Percentiles rank a stretch among this genome's conserved stretches.
Conservation (phyloP, 1,139 yeast genomes). For the Hemisphaericaspora subhashii region DNA sequence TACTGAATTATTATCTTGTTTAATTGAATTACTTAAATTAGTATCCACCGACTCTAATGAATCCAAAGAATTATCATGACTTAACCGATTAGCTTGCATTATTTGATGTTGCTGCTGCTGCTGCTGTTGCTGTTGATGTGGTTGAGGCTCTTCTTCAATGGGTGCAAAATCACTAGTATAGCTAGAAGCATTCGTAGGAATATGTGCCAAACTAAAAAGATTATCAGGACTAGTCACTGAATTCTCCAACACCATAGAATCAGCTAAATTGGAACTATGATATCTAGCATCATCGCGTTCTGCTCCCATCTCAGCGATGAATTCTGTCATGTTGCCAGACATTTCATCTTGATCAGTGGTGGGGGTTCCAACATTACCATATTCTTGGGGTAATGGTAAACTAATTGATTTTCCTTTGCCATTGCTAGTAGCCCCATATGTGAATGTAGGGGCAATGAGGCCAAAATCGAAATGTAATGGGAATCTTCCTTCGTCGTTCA, state of each 20-base stretch:
- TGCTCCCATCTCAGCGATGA: conserved; percentile 15
- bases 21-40: conserved; percentile 1
- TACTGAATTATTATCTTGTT: conserved; percentile 4
- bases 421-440: conserved; percentile 1
- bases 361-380: conserved; percentile 1
- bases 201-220: conserved; percentile 7
- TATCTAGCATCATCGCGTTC: conserved; percentile 4
- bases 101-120: conserved; percentile 6
- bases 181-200: conserved; percentile 5
- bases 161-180: conserved; percentile 5
- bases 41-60: conserved; percentile 11
- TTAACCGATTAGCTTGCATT: neutral
- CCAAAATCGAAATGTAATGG: conserved; percentile 37
- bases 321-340: conserved; percentile 9
- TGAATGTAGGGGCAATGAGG: conserved; percentile 15
- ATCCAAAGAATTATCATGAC: conserved; percentile 7
- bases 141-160: conserved; percentile 2
- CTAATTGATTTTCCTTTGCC: conserved; percentile 5
- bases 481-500: conserved; percentile 14
- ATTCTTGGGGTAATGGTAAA: conserved; percentile 1
- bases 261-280: conserved; percentile 5
- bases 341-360: conserved; percentile 7
- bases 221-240: conserved; percentile 6
- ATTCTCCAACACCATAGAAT: conserved; percentile 8
- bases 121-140: conserved; percentile 4